phyloP scores from a whole-genome alignment of 2,329 filamentous ascomycete genomes.

The Sporothrix brunneoviolacea region DNA sequence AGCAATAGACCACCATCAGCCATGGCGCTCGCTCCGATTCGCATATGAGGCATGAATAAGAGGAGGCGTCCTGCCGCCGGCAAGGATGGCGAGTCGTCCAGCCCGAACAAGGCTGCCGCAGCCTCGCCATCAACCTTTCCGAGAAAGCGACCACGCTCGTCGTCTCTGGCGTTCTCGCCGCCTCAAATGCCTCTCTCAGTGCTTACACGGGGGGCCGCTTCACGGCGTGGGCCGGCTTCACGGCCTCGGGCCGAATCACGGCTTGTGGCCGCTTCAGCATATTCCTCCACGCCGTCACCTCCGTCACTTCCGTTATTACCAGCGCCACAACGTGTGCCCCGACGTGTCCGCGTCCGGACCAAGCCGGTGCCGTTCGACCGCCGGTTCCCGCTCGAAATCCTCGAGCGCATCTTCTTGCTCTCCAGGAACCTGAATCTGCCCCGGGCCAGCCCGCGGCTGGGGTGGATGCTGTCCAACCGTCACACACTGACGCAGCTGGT shows the following conservation, averaged over 20 bases:
- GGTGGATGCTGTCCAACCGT: conserved; percentile 37
- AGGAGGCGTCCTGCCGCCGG: conserved; percentile 13
- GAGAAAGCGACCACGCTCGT: background rate
- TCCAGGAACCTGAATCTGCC: conserved; percentile 44
- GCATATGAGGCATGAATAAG: conserved; percentile 39
- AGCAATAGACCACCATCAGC: background rate
- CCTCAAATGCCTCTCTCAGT: no score
- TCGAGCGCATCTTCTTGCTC: conserved; percentile 46
- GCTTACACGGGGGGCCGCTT: no score
- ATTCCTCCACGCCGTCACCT: no score
- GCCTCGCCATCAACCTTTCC: background rate
- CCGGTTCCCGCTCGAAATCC: conserved; percentile 44
- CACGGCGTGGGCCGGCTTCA: no score
- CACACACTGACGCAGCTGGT: conserved; percentile 30
- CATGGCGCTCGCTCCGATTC: conserved; percentile 46
- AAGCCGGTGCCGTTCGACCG: conserved; percentile 16
- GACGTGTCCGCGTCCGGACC: background rate
- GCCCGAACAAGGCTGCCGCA: background rate
- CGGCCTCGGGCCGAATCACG: no score
- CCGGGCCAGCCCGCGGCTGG: conserved; percentile 37
- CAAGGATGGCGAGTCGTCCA: conserved; percentile 21
- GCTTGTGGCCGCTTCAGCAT: no score
- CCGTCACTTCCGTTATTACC: no score
- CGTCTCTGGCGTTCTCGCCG: background rate
- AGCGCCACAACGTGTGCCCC: background rate